phyloP scores from a whole-genome alignment of 805 yeast species.

The Candida golubevii region DNA sequence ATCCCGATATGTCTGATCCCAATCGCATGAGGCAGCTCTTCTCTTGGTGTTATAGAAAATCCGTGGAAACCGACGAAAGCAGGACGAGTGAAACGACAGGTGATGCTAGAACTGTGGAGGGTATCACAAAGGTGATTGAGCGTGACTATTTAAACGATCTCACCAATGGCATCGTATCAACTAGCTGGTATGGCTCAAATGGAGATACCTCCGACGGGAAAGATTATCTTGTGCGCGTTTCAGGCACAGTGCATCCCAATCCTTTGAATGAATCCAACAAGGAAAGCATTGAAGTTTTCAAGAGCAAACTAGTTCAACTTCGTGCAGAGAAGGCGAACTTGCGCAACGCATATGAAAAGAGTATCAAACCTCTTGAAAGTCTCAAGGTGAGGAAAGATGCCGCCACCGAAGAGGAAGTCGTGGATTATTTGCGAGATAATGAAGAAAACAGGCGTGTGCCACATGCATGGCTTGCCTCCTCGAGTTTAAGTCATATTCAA shows the following conservation, averaged over 20 bases:
- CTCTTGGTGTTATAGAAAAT: slow-evolving; percentile 62
- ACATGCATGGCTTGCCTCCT: background rate
- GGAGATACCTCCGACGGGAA: slow-evolving; percentile 23
- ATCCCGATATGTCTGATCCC: slow-evolving; percentile 62
- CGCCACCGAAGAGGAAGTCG: slow-evolving; percentile 1
- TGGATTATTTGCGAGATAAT: slow-evolving; percentile 1
- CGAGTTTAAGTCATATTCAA: background rate
- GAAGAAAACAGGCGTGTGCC: background rate
- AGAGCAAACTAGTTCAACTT: slow-evolving; percentile 40
- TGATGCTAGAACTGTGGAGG: slow-evolving; percentile 41
- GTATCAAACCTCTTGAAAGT: background rate
- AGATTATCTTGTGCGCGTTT: slow-evolving; percentile 14
- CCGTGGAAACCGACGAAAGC: slow-evolving; percentile 29
- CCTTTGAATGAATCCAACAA: slow-evolving; percentile 53
- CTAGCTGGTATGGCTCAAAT: slow-evolving; percentile 60
- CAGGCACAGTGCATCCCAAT: slow-evolving; percentile 47
- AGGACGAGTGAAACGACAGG: slow-evolving; percentile 10
- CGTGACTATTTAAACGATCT: slow-evolving; percentile 60
- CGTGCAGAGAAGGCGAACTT: slow-evolving; percentile 46
- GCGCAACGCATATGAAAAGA: slow-evolving; percentile 28
- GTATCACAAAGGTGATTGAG: slow-evolving; percentile 59
- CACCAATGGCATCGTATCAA: slow-evolving; percentile 52
- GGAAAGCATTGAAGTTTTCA: slow-evolving; percentile 44
- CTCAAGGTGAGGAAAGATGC: background rate
- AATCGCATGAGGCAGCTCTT: slow-evolving; percentile 66